phyloP scores from a whole-genome alignment of 2,329 filamentous ascomycete genomes.

The Colletotrichum navitas region DNA sequence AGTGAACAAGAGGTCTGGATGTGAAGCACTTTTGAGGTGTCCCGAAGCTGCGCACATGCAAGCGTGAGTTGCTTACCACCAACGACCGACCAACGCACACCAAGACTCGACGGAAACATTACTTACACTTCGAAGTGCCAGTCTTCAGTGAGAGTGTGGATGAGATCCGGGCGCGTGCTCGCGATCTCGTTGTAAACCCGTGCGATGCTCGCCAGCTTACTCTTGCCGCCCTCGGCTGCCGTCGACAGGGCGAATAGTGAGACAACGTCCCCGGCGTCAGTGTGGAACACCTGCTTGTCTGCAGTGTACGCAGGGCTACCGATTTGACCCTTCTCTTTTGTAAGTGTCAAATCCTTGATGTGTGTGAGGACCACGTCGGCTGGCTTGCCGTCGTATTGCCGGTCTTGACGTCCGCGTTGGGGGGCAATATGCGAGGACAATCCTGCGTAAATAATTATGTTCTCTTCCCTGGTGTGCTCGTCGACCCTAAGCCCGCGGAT shows the following conservation, averaged over 20 bases:
- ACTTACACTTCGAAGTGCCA: constrained; percentile 62
- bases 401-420: constrained; percentile 66
- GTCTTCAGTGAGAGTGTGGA: constrained; percentile 65
- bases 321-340: constrained; percentile 56
- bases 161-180: constrained; percentile 69
- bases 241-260: constrained; percentile 68
- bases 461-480: constrained; percentile 66
- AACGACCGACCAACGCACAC: neutral
- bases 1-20: constrained; percentile 66
- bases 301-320: constrained; percentile 70
- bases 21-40: constrained; percentile 60
- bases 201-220: constrained; percentile 69
- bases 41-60: constrained; percentile 59
- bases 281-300: constrained; percentile 74
- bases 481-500: constrained; percentile 68
- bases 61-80: neutral
- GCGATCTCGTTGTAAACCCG: constrained; percentile 74
- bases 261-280: constrained; percentile 70
- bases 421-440: constrained; percentile 69
- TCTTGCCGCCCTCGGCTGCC: constrained; percentile 65
- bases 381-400: constrained; percentile 56
- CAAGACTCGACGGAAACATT: constrained; percentile 16
- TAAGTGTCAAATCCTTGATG: constrained; percentile 69
- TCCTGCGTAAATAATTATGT: constrained; percentile 70
- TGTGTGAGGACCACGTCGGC: constrained; percentile 69